phyloP scores from a whole-genome alignment of 768 basidiomycete species.

The Chlorophyllum brunneum region DNA sequence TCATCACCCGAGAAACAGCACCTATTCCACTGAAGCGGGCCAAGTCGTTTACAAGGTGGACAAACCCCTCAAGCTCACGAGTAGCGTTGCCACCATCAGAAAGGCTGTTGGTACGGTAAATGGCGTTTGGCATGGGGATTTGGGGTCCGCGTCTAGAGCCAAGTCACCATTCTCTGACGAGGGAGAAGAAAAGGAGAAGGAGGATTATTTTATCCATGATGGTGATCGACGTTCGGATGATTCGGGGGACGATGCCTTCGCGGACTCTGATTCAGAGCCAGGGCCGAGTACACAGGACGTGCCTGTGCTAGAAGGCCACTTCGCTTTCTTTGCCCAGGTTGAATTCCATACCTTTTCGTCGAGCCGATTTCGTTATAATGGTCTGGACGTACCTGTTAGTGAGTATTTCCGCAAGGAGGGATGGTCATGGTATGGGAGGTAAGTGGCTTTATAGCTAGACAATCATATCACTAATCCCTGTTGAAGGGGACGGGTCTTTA shows the following conservation, averaged over 20 bases:
- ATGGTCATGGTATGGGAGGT: constrained; percentile 15
- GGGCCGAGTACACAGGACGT: background rate
- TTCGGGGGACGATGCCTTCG: background rate
- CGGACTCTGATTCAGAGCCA: background rate
- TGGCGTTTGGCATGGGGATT: constrained; percentile 2
- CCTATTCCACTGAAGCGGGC: constrained; percentile 18
- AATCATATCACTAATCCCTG: background rate
- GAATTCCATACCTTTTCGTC: constrained; percentile 15
- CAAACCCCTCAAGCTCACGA: constrained; percentile 9
- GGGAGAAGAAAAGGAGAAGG: background rate
- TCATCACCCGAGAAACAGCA: constrained; percentile 17
- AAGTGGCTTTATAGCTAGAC: background rate
- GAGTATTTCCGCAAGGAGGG: constrained; percentile 20
- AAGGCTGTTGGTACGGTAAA: constrained; percentile 9
- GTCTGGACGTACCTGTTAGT: background rate
- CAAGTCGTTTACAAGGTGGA: constrained; percentile 20
- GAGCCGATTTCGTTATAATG: constrained; percentile 11
- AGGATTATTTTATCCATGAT: background rate
- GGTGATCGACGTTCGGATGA: background rate
- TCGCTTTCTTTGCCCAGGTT: constrained; percentile 13
- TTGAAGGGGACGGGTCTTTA: constrained; percentile 13
- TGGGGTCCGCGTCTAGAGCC: background rate
- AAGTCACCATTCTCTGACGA: background rate
- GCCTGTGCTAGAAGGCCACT: background rate
- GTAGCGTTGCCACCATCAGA: constrained; percentile 13